Evolutionary conservation across 1,284 basidiomycete species (phyloP).

Genomic region (Ganoderma sp.): DNA sequence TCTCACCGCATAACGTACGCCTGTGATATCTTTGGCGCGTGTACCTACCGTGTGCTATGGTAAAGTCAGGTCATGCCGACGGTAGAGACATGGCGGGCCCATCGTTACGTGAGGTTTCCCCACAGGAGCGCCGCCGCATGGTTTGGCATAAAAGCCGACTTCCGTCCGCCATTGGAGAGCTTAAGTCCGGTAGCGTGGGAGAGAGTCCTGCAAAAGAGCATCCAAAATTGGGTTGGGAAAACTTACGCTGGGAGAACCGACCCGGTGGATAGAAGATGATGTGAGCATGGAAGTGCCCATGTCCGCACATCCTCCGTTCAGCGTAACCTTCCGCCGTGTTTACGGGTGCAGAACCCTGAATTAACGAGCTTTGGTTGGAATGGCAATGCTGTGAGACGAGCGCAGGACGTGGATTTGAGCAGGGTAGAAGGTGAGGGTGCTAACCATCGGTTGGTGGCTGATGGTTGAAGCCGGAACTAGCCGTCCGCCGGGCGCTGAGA

Average conservation of each 20-base stretch:
- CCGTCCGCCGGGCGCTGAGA: not conserved
- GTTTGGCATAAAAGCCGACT: not conserved
- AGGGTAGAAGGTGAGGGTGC: not conserved
- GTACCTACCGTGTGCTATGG: not conserved
- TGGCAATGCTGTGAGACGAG: not conserved
- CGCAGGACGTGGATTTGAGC: not conserved
- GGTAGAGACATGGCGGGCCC: slow-evolving; percentile 1
- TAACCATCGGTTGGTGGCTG: slow-evolving; percentile 11
- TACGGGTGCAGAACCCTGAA: not conserved
- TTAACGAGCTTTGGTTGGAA: not conserved
- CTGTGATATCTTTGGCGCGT: not conserved
- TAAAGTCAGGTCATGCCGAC: not conserved
- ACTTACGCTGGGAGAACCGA: slow-evolving; percentile 4
- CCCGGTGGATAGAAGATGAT: slow-evolving; percentile 9
- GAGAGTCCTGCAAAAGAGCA: not conserved
- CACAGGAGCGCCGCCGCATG: slow-evolving; percentile 12
- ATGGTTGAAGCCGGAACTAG: not conserved
- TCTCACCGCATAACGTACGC: not conserved
- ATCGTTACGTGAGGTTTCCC: slow-evolving; percentile 8
- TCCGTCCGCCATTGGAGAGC: not conserved
- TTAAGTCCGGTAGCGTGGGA: slow-evolving; percentile 14
- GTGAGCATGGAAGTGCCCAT: slow-evolving; percentile 8
- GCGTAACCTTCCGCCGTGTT: not conserved
- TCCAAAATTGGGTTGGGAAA: not conserved
- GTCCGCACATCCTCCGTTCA: not conserved